Evolutionary conservation across 2,329 filamentous ascomycete species (phyloP).

Genomic region (Lasiodiplodia sp.): DNA sequence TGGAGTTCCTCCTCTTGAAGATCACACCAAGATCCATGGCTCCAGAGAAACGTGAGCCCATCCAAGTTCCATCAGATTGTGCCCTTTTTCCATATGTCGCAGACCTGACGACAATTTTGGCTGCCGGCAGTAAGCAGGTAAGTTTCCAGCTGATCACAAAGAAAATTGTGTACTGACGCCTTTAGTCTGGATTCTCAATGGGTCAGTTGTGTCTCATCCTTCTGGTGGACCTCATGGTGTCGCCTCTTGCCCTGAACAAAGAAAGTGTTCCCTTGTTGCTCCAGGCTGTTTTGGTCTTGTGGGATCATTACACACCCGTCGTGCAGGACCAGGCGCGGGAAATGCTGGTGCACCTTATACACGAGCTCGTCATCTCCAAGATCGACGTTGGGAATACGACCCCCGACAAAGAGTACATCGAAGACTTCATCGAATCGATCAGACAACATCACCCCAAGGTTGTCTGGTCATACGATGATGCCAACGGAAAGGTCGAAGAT

Average conservation of each 20-base stretch:
- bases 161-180: neutral
- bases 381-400: conserved; percentile 70
- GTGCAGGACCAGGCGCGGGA: conserved; percentile 97
- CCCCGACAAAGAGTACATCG: conserved; percentile 76
- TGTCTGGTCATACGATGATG: conserved; percentile 94
- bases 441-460: conserved; percentile 84
- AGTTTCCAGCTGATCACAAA: conserved; percentile 27
- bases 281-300: conserved; percentile 90
- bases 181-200: conserved; percentile 79
- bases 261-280: conserved; percentile 86
- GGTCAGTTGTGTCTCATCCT: conserved; percentile 93
- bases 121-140: conserved; percentile 85
- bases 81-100: conserved; percentile 85
- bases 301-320: conserved; percentile 95
- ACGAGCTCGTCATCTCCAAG: conserved; percentile 86
- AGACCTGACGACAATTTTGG: conserved; percentile 79
- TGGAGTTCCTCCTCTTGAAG: conserved; percentile 91
- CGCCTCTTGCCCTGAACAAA: conserved; percentile 78
- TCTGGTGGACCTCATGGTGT: conserved; percentile 94
- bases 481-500: conserved; percentile 76
- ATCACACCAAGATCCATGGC: conserved; percentile 98
- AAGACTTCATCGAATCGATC: conserved; percentile 86
- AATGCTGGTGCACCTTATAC: conserved; percentile 97
- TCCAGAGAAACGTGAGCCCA: conserved; percentile 52
- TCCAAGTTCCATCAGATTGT: conserved; percentile 71